Conservation (phyloP, 306 rosid genomes). For the Cucumis melo region DNA sequence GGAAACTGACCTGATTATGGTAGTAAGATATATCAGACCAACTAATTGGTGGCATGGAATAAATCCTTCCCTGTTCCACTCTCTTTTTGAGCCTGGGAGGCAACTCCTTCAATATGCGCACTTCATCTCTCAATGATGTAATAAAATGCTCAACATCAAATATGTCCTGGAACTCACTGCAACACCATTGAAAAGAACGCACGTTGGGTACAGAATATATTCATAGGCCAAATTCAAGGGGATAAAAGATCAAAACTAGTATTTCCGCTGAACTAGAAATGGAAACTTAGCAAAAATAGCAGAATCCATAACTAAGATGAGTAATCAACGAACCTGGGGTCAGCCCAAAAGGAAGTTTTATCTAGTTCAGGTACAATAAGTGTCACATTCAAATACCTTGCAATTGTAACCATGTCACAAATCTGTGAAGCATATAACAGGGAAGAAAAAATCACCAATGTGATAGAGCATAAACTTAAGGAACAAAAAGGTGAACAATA, state of each 20-base stretch:
- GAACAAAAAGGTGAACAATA: neutral
- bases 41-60: constrained; percentile 91
- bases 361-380: constrained; percentile 89
- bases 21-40: constrained; percentile 97
- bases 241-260: neutral
- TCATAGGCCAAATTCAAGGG: neutral
- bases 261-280: neutral
- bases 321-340: constrained; percentile 57
- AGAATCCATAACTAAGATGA: neutral
- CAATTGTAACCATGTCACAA: constrained; percentile 97
- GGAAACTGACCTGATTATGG: constrained; percentile 53
- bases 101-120: constrained; percentile 82
- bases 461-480: neutral
- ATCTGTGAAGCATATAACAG: constrained; percentile 35
- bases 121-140: constrained; percentile 92
- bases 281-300: neutral
- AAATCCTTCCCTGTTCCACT: constrained; percentile 53
- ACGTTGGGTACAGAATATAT: neutral
- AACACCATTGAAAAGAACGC: neutral
- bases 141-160: constrained; percentile 90
- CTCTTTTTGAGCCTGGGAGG: constrained; percentile 81
- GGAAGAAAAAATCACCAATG: neutral
- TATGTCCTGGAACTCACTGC: constrained; percentile 88
- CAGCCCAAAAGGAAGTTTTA: constrained; percentile 96
- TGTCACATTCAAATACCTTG: constrained; percentile 82